phyloP scores from a whole-genome alignment of 129 eudicot genomes.

The Deinandra increscens region DNA sequence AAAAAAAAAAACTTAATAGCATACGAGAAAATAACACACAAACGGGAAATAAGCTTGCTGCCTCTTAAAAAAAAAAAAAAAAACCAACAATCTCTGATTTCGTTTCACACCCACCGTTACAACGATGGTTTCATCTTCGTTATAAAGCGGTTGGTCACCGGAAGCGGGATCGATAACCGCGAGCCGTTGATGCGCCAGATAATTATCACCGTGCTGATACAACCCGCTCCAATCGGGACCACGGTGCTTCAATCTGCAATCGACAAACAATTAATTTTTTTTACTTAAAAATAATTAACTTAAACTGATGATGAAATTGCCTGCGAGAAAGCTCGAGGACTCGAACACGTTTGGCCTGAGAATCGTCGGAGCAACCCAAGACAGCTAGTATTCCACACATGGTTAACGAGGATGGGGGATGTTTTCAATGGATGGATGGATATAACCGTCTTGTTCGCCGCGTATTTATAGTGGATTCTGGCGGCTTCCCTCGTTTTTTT shows the following conservation, averaged over 20 bases:
- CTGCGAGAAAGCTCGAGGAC: slow-evolving; percentile 98
- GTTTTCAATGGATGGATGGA: too few species aligned
- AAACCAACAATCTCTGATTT: not conserved
- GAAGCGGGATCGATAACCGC: slow-evolving; percentile 89
- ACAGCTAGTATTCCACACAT: slow-evolving; percentile 97
- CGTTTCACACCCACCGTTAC: slow-evolving; percentile 56
- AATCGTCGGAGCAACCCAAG: slow-evolving; percentile 88
- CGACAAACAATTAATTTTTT: not conserved
- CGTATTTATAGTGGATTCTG: slow-evolving; percentile 33
- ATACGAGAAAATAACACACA: too few species aligned
- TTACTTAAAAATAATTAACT: not conserved
- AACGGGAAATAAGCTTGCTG: too few species aligned
- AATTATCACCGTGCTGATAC: slow-evolving; percentile 69
- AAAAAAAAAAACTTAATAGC: too few species aligned
- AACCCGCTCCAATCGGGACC: slow-evolving; percentile 95
- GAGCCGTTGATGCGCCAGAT: slow-evolving; percentile 71
- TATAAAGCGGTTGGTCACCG: slow-evolving; percentile 83
- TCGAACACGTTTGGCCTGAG: slow-evolving; percentile 89
- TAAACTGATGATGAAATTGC: slow-evolving; percentile 26
- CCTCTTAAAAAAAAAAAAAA: too few species aligned
- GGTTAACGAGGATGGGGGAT: too few species aligned
- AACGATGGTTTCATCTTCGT: slow-evolving; percentile 61
- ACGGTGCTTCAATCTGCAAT: slow-evolving; percentile 73
- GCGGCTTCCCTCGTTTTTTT: slow-evolving; percentile 1
- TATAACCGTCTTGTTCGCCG: too few species aligned